These are phyloP conservation scores for Elsinoe batatas DNA, from an alignment of 2,329 filamentous ascomycete species.

Conservation along the genomic window DNA sequence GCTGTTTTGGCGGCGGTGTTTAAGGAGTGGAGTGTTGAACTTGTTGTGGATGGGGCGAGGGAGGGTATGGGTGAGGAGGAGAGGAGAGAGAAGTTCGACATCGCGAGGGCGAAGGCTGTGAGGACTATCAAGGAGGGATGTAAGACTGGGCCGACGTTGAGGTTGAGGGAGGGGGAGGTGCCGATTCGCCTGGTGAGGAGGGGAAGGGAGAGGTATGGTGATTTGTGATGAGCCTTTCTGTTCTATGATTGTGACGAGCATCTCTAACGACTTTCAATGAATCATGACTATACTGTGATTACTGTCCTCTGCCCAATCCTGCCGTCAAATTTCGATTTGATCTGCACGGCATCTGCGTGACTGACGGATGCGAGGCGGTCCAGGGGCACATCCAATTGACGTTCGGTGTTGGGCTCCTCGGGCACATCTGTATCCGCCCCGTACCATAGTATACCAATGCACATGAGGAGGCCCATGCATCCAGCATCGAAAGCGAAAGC, in stretches of 20 bases:
- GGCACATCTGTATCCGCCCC: background rate
- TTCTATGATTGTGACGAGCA: background rate
- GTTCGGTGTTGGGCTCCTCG: background rate
- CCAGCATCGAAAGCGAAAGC: conserved; percentile 37
- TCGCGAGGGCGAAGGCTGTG: background rate
- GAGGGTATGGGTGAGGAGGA: background rate
- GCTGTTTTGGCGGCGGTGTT: conserved; percentile 1
- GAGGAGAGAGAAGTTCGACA: background rate
- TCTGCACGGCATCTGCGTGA: background rate
- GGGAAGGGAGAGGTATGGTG: background rate
- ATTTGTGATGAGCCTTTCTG: background rate
- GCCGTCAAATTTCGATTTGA: background rate
- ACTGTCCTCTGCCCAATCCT: conserved; percentile 6
- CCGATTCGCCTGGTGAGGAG: conserved; percentile 1
- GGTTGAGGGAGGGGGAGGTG: conserved; percentile 3
- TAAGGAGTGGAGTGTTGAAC: conserved; percentile 7
- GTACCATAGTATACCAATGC: background rate
- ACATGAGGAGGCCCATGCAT: conserved; percentile 25
- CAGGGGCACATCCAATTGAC: background rate
- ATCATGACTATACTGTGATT: conserved; percentile 4
- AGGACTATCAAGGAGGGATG: conserved; percentile 4
- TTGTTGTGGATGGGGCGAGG: background rate
- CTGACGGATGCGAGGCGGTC: background rate
- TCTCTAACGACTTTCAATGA: background rate
- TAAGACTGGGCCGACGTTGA: background rate